phyloP scores from a whole-genome alignment of 164 flowering plant genomes.

The Piper longum region DNA sequence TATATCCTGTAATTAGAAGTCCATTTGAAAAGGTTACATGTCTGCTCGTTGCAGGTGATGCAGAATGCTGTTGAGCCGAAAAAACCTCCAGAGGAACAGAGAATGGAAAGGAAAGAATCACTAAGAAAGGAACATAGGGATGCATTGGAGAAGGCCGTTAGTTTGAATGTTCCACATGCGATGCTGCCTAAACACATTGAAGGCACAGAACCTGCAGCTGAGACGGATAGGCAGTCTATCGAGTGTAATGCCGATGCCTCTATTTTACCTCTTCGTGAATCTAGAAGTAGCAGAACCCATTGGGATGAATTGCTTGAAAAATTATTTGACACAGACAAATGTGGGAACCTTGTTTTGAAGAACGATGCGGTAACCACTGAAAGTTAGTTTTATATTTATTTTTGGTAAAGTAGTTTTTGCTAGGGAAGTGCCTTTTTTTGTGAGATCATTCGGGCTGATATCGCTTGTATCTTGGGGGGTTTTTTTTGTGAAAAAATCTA shows the following conservation, averaged over 20 bases:
- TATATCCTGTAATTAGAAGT: no score
- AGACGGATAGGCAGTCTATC: constrained; percentile 5
- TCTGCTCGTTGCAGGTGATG: constrained; percentile 31
- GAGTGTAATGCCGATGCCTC: constrained; percentile 7
- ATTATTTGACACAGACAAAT: constrained; percentile 36
- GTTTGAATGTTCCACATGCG: constrained; percentile 75
- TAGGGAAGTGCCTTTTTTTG: no score
- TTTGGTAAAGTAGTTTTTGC: no score
- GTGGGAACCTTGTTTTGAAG: constrained; percentile 29
- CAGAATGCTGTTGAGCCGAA: constrained; percentile 26
- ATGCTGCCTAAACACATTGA: constrained; percentile 14
- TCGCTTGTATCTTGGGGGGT: no score
- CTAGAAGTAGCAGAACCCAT: constrained; percentile 21
- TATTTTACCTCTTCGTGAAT: constrained; percentile 3
- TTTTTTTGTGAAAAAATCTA: no score
- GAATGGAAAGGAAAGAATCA: constrained; percentile 51
- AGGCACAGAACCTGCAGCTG: constrained; percentile 7
- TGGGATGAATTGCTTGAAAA: constrained; percentile 59
- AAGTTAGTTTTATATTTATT: background rate
- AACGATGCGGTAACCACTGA: background rate
- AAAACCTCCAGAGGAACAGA: constrained; percentile 47
- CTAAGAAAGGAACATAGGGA: constrained; percentile 73
- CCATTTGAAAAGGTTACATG: background rate
- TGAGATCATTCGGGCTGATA: no score
- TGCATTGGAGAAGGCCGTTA: constrained; percentile 80